Evolutionary conservation across 2,329 filamentous ascomycete genomes (phyloP).

Genomic region (Scopulariopsis brevicaulis): DNA sequence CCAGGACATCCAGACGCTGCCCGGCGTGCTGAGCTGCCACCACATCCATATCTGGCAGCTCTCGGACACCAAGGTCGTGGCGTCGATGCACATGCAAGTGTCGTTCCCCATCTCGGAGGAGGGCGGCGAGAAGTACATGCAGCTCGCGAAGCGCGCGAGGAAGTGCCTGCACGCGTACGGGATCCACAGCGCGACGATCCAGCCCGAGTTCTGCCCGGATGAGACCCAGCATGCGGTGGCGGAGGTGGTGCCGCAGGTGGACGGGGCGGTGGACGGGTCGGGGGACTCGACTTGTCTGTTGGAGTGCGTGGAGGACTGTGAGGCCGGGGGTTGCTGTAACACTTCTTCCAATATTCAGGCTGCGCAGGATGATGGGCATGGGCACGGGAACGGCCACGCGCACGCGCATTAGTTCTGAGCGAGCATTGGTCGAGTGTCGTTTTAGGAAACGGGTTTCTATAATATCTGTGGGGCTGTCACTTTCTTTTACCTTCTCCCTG

Average conservation of each 20-base stretch:
- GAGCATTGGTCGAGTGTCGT: background rate
- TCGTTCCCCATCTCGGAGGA: conserved; percentile 80
- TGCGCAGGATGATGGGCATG: background rate
- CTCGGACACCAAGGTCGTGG: conserved; percentile 87
- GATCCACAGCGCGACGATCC: conserved; percentile 94
- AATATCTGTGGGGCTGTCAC: background rate
- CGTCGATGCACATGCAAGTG: conserved; percentile 87
- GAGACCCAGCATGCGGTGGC: conserved; percentile 25
- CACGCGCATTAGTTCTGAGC: conserved; percentile 2
- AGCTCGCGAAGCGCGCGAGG: conserved; percentile 68
- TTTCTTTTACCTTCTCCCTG: background rate
- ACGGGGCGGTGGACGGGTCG: conserved; percentile 18
- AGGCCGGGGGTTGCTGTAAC: conserved; percentile 29
- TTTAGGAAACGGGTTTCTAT: background rate
- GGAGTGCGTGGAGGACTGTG: conserved; percentile 37
- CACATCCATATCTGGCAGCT: conserved; percentile 98
- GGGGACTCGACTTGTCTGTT: conserved; percentile 30
- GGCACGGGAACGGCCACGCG: conserved; percentile 1
- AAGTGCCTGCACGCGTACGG: conserved; percentile 90
- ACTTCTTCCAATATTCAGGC: conserved; percentile 4
- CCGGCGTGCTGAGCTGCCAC: conserved; percentile 82
- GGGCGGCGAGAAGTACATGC: conserved; percentile 76
- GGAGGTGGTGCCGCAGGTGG: conserved; percentile 22
- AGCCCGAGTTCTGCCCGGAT: conserved; percentile 72
- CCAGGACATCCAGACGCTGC: conserved; percentile 76